Conservation (phyloP, 108 stramenopile species). For the Nitzschia sp. region DNA sequence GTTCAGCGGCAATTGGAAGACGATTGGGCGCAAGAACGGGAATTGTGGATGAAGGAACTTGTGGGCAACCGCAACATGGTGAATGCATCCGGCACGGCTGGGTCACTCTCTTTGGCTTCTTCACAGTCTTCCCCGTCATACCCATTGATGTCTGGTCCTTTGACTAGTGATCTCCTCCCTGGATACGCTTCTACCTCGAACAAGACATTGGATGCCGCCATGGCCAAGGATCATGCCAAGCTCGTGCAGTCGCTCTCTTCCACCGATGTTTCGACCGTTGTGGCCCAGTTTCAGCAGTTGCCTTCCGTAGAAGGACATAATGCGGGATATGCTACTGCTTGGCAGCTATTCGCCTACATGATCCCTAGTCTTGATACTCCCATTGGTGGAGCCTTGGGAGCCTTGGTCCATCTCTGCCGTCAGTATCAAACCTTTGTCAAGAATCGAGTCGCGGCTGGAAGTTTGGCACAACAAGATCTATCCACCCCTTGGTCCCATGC, state of each 20-base stretch:
- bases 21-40: constrained; percentile 43
- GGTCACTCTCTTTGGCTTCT: neutral
- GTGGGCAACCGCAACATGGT: constrained; percentile 35
- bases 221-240: constrained; percentile 20
- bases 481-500: constrained; percentile 12
- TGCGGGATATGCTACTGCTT: constrained; percentile 37
- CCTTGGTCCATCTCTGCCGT: constrained; percentile 35
- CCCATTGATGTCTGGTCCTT: neutral
- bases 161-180: constrained; percentile 10
- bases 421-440: constrained; percentile 36
- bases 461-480: constrained; percentile 27
- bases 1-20: constrained; percentile 36
- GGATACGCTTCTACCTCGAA: constrained; percentile 9
- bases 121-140: constrained; percentile 1
- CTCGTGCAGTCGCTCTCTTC: constrained; percentile 7
- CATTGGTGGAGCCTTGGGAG: constrained; percentile 33
- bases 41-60: constrained; percentile 44
- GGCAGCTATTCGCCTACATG: constrained; percentile 28
- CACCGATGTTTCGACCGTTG: neutral
- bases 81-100: constrained; percentile 9
- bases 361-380: constrained; percentile 17
- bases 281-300: constrained; percentile 16
- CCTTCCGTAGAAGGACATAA: neutral
- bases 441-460: constrained; percentile 40
- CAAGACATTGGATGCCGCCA: constrained; percentile 3